These are phyloP conservation scores for Didymella arachidicola DNA, from an alignment of 2,329 filamentous ascomycete species.

Conservation along the genomic window DNA sequence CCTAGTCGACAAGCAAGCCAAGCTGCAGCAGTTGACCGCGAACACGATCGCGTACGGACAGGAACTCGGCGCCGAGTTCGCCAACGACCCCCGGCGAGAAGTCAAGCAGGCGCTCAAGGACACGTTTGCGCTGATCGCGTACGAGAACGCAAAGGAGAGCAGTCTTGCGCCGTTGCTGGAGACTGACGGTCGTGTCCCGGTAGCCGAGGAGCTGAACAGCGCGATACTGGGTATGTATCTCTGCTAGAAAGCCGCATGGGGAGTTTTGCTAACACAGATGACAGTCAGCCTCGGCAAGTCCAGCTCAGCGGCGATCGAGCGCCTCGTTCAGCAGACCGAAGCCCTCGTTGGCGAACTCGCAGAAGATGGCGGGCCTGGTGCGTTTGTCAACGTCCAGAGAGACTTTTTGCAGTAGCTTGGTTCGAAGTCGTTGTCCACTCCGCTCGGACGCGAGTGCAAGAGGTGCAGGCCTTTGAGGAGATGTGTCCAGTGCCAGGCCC, in stretches of 20 bases:
- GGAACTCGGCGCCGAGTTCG: conserved; percentile 78
- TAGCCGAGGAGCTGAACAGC: conserved; percentile 93
- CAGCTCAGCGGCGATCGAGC: conserved; percentile 83
- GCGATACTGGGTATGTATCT: conserved; percentile 76
- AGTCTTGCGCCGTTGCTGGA: conserved; percentile 82
- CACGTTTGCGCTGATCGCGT: conserved; percentile 88
- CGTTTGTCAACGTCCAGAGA: conserved; percentile 74
- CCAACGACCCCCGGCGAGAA: conserved; percentile 72
- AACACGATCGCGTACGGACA: conserved; percentile 82
- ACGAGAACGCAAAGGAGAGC: conserved; percentile 79
- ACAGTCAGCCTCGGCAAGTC: conserved; percentile 92
- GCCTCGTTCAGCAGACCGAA: conserved; percentile 83
- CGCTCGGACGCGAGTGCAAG: neutral
- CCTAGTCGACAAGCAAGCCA: conserved; percentile 43
- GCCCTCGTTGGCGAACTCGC: conserved; percentile 84
- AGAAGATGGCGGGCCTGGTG: conserved; percentile 79
- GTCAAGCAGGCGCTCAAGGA: conserved; percentile 78
- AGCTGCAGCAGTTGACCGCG: conserved; percentile 62
- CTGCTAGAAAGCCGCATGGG: too few relatives aligned
- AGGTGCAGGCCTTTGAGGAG: neutral
- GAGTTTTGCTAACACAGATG: conserved; percentile 33
- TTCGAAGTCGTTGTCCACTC: neutral
- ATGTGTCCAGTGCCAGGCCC: neutral
- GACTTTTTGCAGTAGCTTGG: conserved; percentile 45
- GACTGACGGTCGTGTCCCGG: conserved; percentile 73